These are phyloP conservation scores for Flagelloscypha sp. DNA, from an alignment of 768 basidiomycete genomes.

Conservation along the genomic window DNA sequence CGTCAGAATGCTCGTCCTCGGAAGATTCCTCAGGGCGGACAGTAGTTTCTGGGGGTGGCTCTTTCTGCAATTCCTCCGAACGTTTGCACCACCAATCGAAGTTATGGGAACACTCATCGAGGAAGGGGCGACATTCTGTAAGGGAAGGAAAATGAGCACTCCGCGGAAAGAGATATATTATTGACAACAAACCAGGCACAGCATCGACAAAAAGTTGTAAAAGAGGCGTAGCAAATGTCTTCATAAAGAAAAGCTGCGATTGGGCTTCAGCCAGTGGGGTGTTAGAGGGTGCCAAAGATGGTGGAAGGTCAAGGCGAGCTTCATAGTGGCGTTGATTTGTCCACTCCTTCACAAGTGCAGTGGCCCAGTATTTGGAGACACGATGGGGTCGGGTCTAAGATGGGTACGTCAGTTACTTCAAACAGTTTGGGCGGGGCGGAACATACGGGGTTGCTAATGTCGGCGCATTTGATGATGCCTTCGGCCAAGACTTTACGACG, in stretches of 20 bases:
- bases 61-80: no score
- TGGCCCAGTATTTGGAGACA: constrained; percentile 91
- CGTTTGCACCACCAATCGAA: no score
- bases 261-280: constrained; percentile 59
- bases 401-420: background rate
- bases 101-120: constrained; percentile 4
- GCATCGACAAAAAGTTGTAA: constrained; percentile 66
- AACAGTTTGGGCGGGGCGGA: no score
- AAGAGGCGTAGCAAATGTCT: constrained; percentile 73
- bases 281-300: constrained; percentile 39
- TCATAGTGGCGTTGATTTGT: constrained; percentile 83
- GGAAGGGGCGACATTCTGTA: background rate
- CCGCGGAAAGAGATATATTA: background rate
- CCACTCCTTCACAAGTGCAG: constrained; percentile 87
- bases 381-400: constrained; percentile 79
- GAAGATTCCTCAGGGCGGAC: no score
- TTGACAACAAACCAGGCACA: constrained; percentile 56
- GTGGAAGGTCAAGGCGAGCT: constrained; percentile 61
- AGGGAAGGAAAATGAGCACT: no score
- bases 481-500: no score
- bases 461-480: constrained; percentile 96
- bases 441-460: constrained; percentile 96
- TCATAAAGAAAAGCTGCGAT: constrained; percentile 86
- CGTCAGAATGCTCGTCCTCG: no score
- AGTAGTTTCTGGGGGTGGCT: no score